Conservation (phyloP, 352 stramenopile genomes). For the Pythium dissotocum region DNA sequence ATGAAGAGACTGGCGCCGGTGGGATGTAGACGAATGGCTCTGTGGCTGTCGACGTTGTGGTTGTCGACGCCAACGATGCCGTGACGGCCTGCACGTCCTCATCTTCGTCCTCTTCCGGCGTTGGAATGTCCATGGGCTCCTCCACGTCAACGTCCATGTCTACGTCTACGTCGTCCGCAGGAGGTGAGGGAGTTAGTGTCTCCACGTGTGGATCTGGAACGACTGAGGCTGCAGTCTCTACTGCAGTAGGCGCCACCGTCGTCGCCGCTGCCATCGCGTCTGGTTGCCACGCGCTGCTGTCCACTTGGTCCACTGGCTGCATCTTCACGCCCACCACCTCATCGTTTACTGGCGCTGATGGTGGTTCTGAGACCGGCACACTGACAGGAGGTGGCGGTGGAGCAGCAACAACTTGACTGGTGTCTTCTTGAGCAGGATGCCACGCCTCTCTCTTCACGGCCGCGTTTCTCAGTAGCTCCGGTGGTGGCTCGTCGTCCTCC, state of each 20-base stretch:
- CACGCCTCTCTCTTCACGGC: constrained; percentile 5
- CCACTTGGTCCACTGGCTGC: background rate
- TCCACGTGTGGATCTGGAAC: background rate
- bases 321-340: background rate
- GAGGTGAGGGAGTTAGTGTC: background rate
- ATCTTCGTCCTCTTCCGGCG: constrained; percentile 31
- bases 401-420: background rate
- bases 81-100: constrained; percentile 24
- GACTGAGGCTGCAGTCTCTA: background rate
- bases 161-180: background rate
- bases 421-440: background rate
- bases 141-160: constrained; percentile 39
- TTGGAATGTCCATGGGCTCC: constrained; percentile 35
- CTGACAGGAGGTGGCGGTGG: background rate
- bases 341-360: background rate
- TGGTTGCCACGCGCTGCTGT: background rate
- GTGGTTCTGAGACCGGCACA: background rate
- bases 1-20: background rate
- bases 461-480: background rate
- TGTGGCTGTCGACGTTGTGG: background rate
- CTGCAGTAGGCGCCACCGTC: too few species aligned
- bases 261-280: background rate
- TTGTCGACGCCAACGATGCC: constrained; percentile 1
- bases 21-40: background rate
- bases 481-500: constrained; percentile 22